These are phyloP conservation scores for Metroxylon sagu DNA, from an alignment of 176 grass and related monocot genomes.

Conservation along the genomic window DNA sequence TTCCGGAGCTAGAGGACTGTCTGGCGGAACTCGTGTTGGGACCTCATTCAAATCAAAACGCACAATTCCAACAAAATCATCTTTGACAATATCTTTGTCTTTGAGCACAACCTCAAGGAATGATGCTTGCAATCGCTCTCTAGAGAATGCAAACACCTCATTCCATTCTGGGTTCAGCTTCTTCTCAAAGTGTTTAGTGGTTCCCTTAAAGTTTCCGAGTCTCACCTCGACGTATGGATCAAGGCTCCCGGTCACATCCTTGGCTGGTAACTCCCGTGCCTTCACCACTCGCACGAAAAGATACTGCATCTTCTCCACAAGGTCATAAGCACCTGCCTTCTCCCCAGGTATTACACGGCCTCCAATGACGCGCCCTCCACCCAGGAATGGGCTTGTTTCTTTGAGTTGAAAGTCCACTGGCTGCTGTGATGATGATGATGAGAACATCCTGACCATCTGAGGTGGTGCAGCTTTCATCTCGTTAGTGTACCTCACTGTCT, in stretches of 20 bases:
- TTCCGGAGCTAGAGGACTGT: conserved; percentile 79
- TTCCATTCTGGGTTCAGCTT: conserved; percentile 86
- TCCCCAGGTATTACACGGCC: conserved; percentile 59
- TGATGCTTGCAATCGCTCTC: conserved; percentile 50
- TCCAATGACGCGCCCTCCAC: conserved; percentile 69
- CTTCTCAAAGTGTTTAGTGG: conserved; percentile 52
- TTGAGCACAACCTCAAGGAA: conserved; percentile 52
- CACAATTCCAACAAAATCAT: conserved; percentile 55
- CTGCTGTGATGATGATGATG: conserved; percentile 39
- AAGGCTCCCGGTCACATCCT: conserved; percentile 82
- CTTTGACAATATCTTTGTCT: conserved; percentile 54
- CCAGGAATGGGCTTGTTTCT: conserved; percentile 80
- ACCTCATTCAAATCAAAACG: conserved; percentile 64
- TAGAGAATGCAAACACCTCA: conserved; percentile 77
- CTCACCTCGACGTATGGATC: conserved; percentile 74
- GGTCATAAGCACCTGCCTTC: conserved; percentile 73
- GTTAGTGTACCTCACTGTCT: not conserved
- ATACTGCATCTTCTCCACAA: conserved; percentile 94
- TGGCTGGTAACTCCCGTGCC: conserved; percentile 62
- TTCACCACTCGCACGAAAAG: conserved; percentile 91
- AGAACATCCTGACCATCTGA: conserved; percentile 45
- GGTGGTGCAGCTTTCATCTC: conserved; percentile 25
- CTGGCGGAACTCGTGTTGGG: conserved; percentile 71
- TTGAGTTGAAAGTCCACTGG: conserved; percentile 71
- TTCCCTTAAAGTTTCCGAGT: conserved; percentile 70